These are phyloP conservation scores for Paratinospora sagittata DNA, from an alignment of 164 flowering plant genomes.

Conservation along the genomic window DNA sequence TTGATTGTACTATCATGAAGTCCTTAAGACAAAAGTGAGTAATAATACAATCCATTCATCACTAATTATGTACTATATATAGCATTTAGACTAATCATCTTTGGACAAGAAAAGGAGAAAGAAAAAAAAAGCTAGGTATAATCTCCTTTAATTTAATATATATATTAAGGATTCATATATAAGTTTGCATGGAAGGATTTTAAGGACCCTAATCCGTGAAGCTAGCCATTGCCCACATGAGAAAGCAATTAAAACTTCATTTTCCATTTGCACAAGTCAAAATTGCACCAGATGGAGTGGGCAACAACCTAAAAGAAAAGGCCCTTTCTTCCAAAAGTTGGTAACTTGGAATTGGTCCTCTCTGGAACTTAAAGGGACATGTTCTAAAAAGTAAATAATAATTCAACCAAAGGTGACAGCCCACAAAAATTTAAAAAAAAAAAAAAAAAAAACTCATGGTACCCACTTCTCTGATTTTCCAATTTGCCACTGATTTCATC, in stretches of 20 bases:
- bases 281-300: not conserved
- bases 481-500: not conserved
- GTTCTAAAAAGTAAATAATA: slow-evolving; percentile 1
- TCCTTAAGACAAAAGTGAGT: too few species aligned
- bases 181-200: not conserved
- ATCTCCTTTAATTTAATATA: not conserved
- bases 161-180: not conserved
- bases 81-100: too few species aligned
- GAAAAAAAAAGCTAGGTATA: not conserved
- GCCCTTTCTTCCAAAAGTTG: not conserved
- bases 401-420: slow-evolving; percentile 3
- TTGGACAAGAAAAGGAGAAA: not conserved
- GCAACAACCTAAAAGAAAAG: not conserved
- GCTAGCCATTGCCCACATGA: not conserved
- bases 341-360: not conserved
- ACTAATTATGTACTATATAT: too few species aligned
- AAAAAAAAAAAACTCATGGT: not conserved
- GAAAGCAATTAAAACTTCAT: slow-evolving; percentile 3
- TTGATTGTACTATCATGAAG: too few species aligned
- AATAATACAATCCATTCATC: too few species aligned
- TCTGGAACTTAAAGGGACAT: not conserved
- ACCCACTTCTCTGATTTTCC: not conserved
- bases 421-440: not conserved
- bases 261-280: not conserved
- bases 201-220: not conserved